Conservation (phyloP, 2,329 filamentous ascomycete genomes). For the Verticillium isaacii region DNA sequence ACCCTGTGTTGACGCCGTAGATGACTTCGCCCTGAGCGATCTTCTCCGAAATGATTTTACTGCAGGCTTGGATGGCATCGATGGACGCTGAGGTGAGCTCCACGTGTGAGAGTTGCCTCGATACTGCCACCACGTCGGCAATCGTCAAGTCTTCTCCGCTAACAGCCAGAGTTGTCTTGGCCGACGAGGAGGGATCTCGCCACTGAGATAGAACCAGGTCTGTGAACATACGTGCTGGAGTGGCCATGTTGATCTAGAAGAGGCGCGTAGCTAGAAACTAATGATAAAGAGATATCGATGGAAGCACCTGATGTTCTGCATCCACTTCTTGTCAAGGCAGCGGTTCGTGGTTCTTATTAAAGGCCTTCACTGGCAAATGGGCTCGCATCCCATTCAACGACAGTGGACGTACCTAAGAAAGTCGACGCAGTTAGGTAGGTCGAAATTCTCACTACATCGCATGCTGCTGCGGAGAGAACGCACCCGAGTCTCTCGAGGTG, state of each 20-base stretch:
- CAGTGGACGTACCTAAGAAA: not conserved
- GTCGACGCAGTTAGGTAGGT: too few species aligned
- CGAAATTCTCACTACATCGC: not conserved
- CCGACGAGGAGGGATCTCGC: not conserved
- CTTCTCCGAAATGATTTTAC: slow-evolving; percentile 1
- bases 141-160: not conserved
- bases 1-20: slow-evolving; percentile 46
- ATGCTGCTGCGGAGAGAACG: not conserved
- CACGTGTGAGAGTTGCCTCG: not conserved
- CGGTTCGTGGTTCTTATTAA: not conserved
- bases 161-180: not conserved
- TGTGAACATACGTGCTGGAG: not conserved
- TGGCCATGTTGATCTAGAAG: not conserved
- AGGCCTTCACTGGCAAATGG: not conserved
- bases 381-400: not conserved
- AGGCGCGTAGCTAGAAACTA: not conserved
- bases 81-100: not conserved
- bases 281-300: not conserved
- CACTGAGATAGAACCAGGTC: not conserved
- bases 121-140: slow-evolving; percentile 2
- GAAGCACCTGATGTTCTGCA: not conserved
- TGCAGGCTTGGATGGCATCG: slow-evolving; percentile 1
- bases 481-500: not conserved
- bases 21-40: slow-evolving; percentile 8
- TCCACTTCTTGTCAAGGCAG: not conserved